phyloP scores from a whole-genome alignment of 2,329 filamentous ascomycete genomes.

The Phialemonium atrogriseum region DNA sequence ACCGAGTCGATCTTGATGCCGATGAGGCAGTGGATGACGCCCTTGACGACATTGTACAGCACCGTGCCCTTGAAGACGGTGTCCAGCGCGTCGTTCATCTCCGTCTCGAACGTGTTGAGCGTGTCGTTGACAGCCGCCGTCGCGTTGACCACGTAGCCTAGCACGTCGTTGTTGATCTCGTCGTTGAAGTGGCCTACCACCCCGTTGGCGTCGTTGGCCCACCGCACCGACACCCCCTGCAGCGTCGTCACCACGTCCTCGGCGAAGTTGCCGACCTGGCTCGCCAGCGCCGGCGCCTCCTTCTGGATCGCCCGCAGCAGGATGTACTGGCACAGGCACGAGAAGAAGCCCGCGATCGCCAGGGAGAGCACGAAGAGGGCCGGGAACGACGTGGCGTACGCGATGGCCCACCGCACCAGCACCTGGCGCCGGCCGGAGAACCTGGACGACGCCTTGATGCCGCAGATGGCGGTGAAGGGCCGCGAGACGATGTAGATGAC shows the following conservation, averaged over 20 bases:
- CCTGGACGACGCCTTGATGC: conserved; percentile 59
- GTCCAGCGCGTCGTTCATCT: conserved; percentile 68
- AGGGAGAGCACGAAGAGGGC: conserved; percentile 83
- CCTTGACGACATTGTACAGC: conserved; percentile 67
- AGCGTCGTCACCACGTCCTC: conserved; percentile 67
- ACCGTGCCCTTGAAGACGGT: conserved; percentile 74
- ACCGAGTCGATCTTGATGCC: conserved; percentile 78
- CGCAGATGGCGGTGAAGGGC: conserved; percentile 64
- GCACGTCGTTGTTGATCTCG: conserved; percentile 75
- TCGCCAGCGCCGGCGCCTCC: conserved; percentile 66
- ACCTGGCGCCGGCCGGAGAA: conserved; percentile 61
- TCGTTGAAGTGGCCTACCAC: conserved; percentile 47
- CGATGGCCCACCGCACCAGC: conserved; percentile 72
- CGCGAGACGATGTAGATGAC: conserved; percentile 81
- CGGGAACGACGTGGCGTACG: conserved; percentile 77
- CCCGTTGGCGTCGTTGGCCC: conserved; percentile 69
- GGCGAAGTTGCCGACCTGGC: conserved; percentile 71
- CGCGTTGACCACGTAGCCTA: conserved; percentile 80
- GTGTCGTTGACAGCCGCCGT: conserved; percentile 79
- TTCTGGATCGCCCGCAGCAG: conserved; percentile 66
- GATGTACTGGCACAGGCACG: conserved; percentile 74
- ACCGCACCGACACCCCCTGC: conserved; percentile 63
- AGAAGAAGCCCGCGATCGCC: conserved; percentile 71
- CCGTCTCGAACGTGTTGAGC: conserved; percentile 70
- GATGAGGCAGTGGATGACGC: conserved; percentile 80